Percentiles rank a stretch among this genome's conserved stretches.
Evolutionary conservation across 23 red algal genomes (phyloP).

Genomic region (Chondrus crispus): DNA sequence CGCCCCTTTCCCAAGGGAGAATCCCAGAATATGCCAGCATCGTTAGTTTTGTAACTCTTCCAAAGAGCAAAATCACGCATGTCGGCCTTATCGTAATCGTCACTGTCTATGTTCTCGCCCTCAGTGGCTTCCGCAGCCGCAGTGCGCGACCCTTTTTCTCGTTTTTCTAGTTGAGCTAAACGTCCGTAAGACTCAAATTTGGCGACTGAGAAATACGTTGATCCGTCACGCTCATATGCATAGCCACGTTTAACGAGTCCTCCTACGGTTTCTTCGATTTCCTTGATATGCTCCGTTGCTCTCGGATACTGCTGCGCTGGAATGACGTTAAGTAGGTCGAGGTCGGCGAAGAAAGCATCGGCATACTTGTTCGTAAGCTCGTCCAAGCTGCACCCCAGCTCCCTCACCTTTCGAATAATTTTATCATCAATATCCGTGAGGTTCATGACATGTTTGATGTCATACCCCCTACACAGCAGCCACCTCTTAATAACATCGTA

Average conservation of each 20-base stretch:
- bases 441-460: slow-evolving; percentile 91
- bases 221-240: slow-evolving; percentile 84
- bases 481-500: slow-evolving; percentile 96
- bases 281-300: slow-evolving; percentile 87
- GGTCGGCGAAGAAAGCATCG: slow-evolving; percentile 80
- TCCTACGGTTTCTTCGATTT: slow-evolving; percentile 73
- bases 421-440: slow-evolving; percentile 99
- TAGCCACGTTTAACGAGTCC: slow-evolving; percentile 30
- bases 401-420: slow-evolving; percentile 69
- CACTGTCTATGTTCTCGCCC: not conserved
- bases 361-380: slow-evolving; percentile 71
- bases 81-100: slow-evolving; percentile 69
- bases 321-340: slow-evolving; percentile 86
- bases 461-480: slow-evolving; percentile 63
- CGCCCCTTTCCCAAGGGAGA: slow-evolving; percentile 81
- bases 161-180: slow-evolving; percentile 61
- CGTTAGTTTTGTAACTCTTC: slow-evolving; percentile 81
- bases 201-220: slow-evolving; percentile 82
- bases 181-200: slow-evolving; percentile 81
- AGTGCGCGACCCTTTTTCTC: not conserved
- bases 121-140: not conserved
- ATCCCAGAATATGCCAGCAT: slow-evolving; percentile 80
- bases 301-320: slow-evolving; percentile 90
- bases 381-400: not conserved
- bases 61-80: slow-evolving; percentile 96